These are phyloP conservation scores for Rhinocladiella mackenziei DNA, from an alignment of 2,329 filamentous ascomycete genomes.

Conservation along the genomic window DNA sequence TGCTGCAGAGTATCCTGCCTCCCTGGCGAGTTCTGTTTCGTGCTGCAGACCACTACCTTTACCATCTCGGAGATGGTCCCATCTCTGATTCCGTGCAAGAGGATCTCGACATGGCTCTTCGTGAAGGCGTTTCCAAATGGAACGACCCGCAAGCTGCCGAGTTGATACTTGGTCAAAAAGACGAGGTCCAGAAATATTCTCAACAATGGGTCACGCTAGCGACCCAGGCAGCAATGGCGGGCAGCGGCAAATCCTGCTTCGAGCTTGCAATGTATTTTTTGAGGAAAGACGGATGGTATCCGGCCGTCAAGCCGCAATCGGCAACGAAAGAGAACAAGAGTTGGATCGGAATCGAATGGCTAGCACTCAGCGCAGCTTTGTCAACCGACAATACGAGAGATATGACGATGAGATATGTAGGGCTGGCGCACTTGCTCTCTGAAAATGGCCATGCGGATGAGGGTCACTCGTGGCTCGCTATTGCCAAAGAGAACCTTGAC, in stretches of 20 bases:
- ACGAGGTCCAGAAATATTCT: conserved; percentile 11
- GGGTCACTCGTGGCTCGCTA: conserved; percentile 6
- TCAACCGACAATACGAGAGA: conserved; percentile 2
- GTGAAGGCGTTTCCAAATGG: conserved; percentile 16
- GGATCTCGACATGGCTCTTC: conserved; percentile 16
- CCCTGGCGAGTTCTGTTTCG: conserved; percentile 16
- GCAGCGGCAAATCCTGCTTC: conserved; percentile 13
- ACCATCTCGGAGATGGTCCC: conserved; percentile 5
- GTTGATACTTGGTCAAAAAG: conserved; percentile 6
- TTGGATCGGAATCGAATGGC: conserved; percentile 20
- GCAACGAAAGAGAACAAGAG: conserved; percentile 2
- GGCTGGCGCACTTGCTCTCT: conserved; percentile 11
- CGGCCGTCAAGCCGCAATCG: conserved; percentile 1
- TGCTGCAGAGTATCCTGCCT: conserved; percentile 4
- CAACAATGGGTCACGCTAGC: conserved; percentile 17
- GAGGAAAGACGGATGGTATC: conserved; percentile 22
- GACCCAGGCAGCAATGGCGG: conserved; percentile 16
- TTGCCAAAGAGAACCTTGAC: conserved; percentile 7
- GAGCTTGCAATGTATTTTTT: conserved; percentile 19
- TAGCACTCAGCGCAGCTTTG: conserved; percentile 18
- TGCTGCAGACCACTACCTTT: conserved; percentile 14
- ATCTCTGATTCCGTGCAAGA: conserved; percentile 10
- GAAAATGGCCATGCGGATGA: conserved; percentile 12
- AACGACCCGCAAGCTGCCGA: conserved; percentile 14
- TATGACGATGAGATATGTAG: conserved; percentile 13